Base-by-base conservation (phyloP, 2,329 filamentous ascomycete genomes). In the Xylariales sp. region DNA sequence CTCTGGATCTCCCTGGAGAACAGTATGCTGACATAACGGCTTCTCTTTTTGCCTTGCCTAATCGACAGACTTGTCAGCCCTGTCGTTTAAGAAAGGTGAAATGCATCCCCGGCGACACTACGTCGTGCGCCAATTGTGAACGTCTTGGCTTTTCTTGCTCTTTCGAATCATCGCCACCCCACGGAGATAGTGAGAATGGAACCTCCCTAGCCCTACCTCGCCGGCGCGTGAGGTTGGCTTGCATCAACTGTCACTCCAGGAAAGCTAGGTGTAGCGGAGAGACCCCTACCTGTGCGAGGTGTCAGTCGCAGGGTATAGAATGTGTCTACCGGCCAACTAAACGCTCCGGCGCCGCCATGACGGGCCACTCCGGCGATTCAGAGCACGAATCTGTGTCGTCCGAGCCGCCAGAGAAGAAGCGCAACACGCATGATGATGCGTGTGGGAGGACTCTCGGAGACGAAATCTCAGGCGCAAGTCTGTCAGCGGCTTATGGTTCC, bases 201-300 rank as follows among this genome's bases (percentile, higher is more conserved):
- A 62, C 65, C 11, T 53, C 63, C 31, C 64, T 67, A 34, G 59
- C 63, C n/a, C 52, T 75, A 35, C 70, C 74, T 6, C 61, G 73
- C 28, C 67, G 74, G 25, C 71, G 75, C 16, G 75, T 76, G 29
- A 67, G 74, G 30, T 67, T 76, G 53, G 75, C 75, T 19, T 79
- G 75, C 47, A 64, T 72, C 49, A 75, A 68, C 50, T 79, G 75
- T 53, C 75, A 79, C 45, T 69, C 71, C 23, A 65, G 74, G 47
- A 79, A 79, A 51, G 75, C 75, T 20, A 63, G 74, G 33, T 79
- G 75, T 57, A 77, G 70, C 37, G 75, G 75, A n/a, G 69, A 76
- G 45, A 62, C 70, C 34, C 75, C 74, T 4, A 65, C 69, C 37
- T 79, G 75, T 48, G 71, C 76, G 35, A 63, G 68, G 7, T 72